These are phyloP conservation scores for Paracoccidioides lutzii DNA, from an alignment of 2,329 filamentous ascomycete species.

Conservation along the genomic window DNA sequence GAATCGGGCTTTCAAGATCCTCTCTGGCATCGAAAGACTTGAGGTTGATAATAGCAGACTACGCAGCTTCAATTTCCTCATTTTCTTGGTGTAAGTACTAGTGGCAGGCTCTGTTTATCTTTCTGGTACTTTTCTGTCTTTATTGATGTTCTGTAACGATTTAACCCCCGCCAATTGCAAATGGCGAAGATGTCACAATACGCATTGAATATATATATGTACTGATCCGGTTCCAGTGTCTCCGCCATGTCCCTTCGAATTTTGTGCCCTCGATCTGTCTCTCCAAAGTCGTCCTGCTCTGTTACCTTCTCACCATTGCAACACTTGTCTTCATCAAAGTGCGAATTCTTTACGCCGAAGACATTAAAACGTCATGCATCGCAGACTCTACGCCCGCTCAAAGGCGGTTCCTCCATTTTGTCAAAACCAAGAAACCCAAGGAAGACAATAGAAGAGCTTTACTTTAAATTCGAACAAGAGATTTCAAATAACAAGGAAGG, in stretches of 20 bases:
- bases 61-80: background rate
- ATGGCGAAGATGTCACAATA: background rate
- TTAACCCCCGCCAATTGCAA: background rate
- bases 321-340: background rate
- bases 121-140: background rate
- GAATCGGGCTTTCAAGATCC: too few relatives aligned
- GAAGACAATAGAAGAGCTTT: background rate
- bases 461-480: slow-evolving; percentile 14
- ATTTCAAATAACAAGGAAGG: slow-evolving; percentile 44
- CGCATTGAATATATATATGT: background rate
- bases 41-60: too few relatives aligned
- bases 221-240: background rate
- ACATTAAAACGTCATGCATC: slow-evolving; percentile 1
- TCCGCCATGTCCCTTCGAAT: background rate
- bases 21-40: too few relatives aligned
- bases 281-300: background rate
- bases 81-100: background rate
- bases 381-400: background rate
- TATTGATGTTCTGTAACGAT: background rate
- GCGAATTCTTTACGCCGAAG: background rate
- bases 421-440: background rate
- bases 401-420: background rate
- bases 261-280: background rate
- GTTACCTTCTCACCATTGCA: background rate
- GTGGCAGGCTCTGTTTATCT: background rate